phyloP scores from a whole-genome alignment of 257 asterid genomes.

The Solanum bukasovii region DNA sequence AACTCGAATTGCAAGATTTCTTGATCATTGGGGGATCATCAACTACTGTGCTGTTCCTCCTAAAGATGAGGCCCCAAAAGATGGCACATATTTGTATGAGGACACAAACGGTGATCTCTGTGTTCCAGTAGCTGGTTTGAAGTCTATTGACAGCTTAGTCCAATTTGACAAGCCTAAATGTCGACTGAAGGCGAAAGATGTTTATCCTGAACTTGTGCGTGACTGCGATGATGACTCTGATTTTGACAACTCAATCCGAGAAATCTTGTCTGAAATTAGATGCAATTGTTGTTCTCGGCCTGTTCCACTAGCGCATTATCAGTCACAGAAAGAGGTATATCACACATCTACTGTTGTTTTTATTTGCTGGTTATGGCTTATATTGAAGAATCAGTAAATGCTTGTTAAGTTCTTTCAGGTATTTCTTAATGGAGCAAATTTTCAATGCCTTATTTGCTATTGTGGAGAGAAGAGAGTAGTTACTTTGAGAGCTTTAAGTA shows the following conservation, averaged over 20 bases:
- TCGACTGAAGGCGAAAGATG: slow-evolving; percentile 61
- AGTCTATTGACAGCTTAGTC: slow-evolving; percentile 84
- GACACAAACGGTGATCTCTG: slow-evolving; percentile 70
- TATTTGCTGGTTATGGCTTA: not conserved
- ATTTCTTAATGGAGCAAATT: not conserved
- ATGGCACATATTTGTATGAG: slow-evolving; percentile 52
- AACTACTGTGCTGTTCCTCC: slow-evolving; percentile 75
- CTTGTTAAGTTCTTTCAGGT: not conserved
- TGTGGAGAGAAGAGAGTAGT: not conserved
- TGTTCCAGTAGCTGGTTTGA: slow-evolving; percentile 80
- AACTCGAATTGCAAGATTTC: slow-evolving; percentile 74
- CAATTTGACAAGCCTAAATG: slow-evolving; percentile 88
- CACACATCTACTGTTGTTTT: not conserved
- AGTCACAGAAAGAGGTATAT: slow-evolving; percentile 92
- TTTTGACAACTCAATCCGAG: slow-evolving; percentile 60
- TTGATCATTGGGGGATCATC: slow-evolving; percentile 96
- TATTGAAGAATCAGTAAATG: not conserved
- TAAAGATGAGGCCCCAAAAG: slow-evolving; percentile 39
- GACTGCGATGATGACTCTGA: slow-evolving; percentile 41
- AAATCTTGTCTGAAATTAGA: slow-evolving; percentile 55
- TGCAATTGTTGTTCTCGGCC: slow-evolving; percentile 66
- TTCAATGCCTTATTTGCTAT: not conserved
- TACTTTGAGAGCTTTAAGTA: not conserved
- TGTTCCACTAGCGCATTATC: slow-evolving; percentile 54
- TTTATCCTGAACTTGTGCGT: slow-evolving; percentile 63